Percentiles rank a stretch among this genome's conserved stretches.
phyloP scores from a whole-genome alignment of 2,329 filamentous ascomycete species.

The Trichoderma sp. region DNA sequence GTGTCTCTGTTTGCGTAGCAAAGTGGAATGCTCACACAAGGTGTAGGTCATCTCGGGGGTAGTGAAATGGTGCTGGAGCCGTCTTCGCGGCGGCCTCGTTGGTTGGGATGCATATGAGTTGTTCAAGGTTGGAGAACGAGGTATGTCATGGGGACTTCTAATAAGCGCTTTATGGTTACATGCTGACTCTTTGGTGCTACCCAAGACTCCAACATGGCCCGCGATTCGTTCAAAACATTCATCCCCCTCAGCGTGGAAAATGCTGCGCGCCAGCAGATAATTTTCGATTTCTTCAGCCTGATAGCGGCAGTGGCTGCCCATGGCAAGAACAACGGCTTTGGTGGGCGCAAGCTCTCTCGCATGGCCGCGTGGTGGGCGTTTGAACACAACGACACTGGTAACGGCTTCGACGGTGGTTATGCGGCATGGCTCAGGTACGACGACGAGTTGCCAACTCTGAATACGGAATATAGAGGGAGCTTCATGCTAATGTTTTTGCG shows the following conservation, averaged over 20 bases:
- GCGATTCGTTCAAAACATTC: conserved; percentile 93
- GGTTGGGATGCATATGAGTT: conserved; percentile 97
- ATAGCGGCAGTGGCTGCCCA: conserved; percentile 87
- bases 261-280: conserved; percentile 78
- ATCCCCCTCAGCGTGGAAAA: conserved; percentile 92
- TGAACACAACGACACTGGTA: conserved; percentile 80
- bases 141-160: conserved; percentile 44
- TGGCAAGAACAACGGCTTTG: conserved; percentile 87
- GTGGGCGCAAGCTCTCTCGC: conserved; percentile 87
- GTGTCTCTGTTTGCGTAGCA: conserved; percentile 27
- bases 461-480: not conserved
- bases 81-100: conserved; percentile 84
- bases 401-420: conserved; percentile 93
- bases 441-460: not conserved
- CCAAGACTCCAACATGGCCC: conserved; percentile 82
- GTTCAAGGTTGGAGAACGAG: conserved; percentile 90
- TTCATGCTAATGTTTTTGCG: conserved; percentile 3
- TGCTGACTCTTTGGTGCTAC: conserved; percentile 1
- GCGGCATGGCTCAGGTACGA: conserved; percentile 76
- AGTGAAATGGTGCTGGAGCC: conserved; percentile 97
- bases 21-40: conserved; percentile 25
- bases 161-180: not conserved
- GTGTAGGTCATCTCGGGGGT: conserved; percentile 83
- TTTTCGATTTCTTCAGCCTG: conserved; percentile 95
- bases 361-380: conserved; percentile 99